Evolutionary conservation across 2,329 filamentous ascomycete genomes (phyloP), one percentile per base, ranked within the genome.

Genomic region (Colletotrichum orbiculare): DNA sequence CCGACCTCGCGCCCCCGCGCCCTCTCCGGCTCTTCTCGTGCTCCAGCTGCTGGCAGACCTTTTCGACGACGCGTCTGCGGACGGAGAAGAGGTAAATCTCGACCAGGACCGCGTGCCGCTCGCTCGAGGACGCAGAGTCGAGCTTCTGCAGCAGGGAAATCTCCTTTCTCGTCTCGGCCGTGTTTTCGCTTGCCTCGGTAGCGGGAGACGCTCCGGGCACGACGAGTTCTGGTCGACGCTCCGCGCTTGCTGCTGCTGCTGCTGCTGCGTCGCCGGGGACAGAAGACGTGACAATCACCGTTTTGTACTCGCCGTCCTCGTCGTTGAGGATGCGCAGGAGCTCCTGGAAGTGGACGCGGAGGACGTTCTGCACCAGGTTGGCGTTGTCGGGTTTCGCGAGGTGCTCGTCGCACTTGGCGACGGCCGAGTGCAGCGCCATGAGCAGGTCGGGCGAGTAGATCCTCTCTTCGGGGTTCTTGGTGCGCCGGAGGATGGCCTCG

Each of bases 311-410:
- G 1, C 52, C 58, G 8, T 39, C 50, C 37, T 50, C 38, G 15
- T 76, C 71, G 62, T 85, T 85, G 42, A 85, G 77, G 33, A 83
- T 75, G 9, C 73, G 73, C 2, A 85, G 67, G 0, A 85, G 76
- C 58, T 81, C 79, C 67, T 85, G 83, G 43, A 85, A 73, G 60
- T 85, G 83, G 41, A 79, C 78, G 8, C 83, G 78, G 11, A 85
- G 67, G 3, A 85, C 82, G 46, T 81, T 75, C 17, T 77, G 76
- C 1, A 85, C 81, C 7, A 79, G 58, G 5, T 34, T n/a, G 4
- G 33, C 71, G 47, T 76, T 73, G 3, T 74, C 71, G 15, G 76
- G 74, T 1, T 63, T 60, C 3, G 64, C 67, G 8, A 65, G 62
- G 6, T 75, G 71, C 17, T 52, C 60, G 3, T 60, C 67, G 5